Conservation (phyloP, 2,329 filamentous ascomycete genomes). For the Clarireedia monteithiana region DNA sequence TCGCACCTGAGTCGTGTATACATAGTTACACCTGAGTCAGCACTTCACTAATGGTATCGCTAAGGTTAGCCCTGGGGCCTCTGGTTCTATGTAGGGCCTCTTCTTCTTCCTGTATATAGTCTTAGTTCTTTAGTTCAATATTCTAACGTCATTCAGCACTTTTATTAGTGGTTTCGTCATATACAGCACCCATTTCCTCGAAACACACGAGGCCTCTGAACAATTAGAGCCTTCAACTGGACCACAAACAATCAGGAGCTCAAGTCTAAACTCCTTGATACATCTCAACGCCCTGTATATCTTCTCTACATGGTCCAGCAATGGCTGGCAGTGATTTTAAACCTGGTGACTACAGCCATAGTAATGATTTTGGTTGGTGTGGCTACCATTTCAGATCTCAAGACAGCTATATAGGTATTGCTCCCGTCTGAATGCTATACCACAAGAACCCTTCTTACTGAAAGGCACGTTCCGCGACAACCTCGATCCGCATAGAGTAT, state of each 20-base stretch:
- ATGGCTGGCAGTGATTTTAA: conserved; percentile 41
- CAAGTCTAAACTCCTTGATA: background rate
- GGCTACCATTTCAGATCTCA: conserved; percentile 22
- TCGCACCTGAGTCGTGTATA: too few relatives aligned
- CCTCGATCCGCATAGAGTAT: conserved; percentile 37
- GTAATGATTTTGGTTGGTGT: conserved; percentile 12
- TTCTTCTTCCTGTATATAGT: too few relatives aligned
- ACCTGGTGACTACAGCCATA: conserved; percentile 10
- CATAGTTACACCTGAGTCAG: too few relatives aligned
- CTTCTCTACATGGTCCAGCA: conserved; percentile 46
- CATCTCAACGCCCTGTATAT: conserved; percentile 38
- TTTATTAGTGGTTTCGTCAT: too few relatives aligned
- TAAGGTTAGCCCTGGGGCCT: too few relatives aligned
- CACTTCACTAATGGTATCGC: too few relatives aligned
- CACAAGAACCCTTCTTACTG: conserved; percentile 44
- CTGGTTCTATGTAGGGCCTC: too few relatives aligned
- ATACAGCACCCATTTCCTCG: conserved; percentile 33
- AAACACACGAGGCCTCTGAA: conserved; percentile 35
- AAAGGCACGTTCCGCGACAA: conserved; percentile 40
- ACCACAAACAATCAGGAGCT: background rate
- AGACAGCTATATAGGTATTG: conserved; percentile 31
- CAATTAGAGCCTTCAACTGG: conserved; percentile 35
- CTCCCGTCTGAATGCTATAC: conserved; percentile 30
- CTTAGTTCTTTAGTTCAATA: too few relatives aligned
- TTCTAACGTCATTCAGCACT: too few relatives aligned